Evolutionary conservation across 2,329 filamentous ascomycete species (phyloP).

Genomic region (Coccinonectria pachysandricola): DNA sequence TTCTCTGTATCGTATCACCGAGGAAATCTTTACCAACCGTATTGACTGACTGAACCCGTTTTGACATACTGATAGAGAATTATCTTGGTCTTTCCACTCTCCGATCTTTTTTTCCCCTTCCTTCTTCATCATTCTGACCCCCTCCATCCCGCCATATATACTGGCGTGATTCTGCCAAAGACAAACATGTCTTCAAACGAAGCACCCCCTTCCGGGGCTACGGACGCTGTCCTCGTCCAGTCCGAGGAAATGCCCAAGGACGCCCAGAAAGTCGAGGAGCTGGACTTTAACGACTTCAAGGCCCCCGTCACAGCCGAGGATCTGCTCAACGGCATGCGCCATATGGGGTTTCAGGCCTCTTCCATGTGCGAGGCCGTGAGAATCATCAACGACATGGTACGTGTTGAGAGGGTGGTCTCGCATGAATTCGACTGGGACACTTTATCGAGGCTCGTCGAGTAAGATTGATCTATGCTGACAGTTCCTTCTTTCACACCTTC

Average conservation of each 20-base stretch:
- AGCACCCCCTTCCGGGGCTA: slow-evolving; percentile 50
- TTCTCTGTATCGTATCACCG: slow-evolving; percentile 1
- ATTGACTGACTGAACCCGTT: too few relatives aligned
- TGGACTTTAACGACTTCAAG: slow-evolving; percentile 82
- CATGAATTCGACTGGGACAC: too few relatives aligned
- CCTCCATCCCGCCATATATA: too few relatives aligned
- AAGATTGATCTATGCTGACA: too few relatives aligned
- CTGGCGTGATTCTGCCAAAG: too few relatives aligned
- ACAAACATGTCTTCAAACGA: slow-evolving; percentile 25
- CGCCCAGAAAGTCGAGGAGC: slow-evolving; percentile 73
- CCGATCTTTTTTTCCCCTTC: slow-evolving; percentile 4
- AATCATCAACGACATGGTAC: slow-evolving; percentile 97
- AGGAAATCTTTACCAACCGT: slow-evolving; percentile 11
- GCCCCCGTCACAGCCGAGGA: slow-evolving; percentile 76
- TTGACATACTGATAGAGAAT: too few relatives aligned
- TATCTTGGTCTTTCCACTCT: neutral
- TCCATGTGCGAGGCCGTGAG: slow-evolving; percentile 77
- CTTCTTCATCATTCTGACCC: slow-evolving; percentile 3
- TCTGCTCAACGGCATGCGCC: slow-evolving; percentile 67
- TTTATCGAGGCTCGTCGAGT: neutral
- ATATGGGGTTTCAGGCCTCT: slow-evolving; percentile 66
- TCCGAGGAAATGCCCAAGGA: slow-evolving; percentile 73
- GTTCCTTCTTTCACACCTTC: too few relatives aligned
- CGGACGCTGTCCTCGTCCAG: slow-evolving; percentile 73
- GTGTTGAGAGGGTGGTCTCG: too few relatives aligned